A percentile compares a stretch with the other conserved stretches of the same genome.
Conservation (phyloP, 805 yeast genomes). For the Clavispora carvajalis region DNA sequence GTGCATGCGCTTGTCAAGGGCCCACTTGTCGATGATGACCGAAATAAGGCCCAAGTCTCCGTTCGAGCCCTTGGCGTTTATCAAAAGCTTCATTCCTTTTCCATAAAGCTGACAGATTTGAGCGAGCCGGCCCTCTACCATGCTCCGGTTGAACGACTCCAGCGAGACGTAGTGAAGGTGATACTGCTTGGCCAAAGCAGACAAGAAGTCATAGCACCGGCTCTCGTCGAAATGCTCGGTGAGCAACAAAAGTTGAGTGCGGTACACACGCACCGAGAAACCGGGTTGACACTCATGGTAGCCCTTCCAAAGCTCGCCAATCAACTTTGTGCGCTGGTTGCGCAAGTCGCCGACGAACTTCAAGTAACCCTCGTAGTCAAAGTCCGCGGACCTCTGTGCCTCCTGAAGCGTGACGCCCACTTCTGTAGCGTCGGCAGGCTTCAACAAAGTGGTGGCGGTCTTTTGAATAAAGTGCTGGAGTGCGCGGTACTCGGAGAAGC, state of each 20-base stretch:
- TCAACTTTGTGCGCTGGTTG: conserved; percentile 20
- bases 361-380: conserved; percentile 36
- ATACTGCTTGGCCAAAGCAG: conserved; percentile 10
- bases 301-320: conserved; percentile 32
- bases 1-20: conserved; percentile 25
- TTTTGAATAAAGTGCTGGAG: conserved; percentile 23
- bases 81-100: conserved; percentile 20
- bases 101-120: conserved; percentile 12
- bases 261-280: conserved; percentile 22
- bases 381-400: conserved; percentile 28
- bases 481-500: conserved; percentile 22
- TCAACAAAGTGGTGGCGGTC: conserved; percentile 9
- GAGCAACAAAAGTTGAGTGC: conserved; percentile 19
- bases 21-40: conserved; percentile 35
- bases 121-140: conserved; percentile 1
- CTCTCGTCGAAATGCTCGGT: conserved; percentile 17
- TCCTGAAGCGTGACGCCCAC: conserved; percentile 16
- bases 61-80: conserved; percentile 24
- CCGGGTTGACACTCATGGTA: conserved; percentile 20
- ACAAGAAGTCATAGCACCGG: conserved; percentile 20
- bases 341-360: conserved; percentile 20
- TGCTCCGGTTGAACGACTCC: conserved; percentile 16
- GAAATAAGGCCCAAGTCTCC: conserved; percentile 24
- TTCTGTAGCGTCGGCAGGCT: conserved; percentile 5
- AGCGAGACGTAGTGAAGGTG: conserved; percentile 9